Percentiles rank a stretch among this genome's conserved stretches.
These are phyloP conservation scores for Exophiala bonariae DNA, from an alignment of 2,329 filamentous ascomycete species.

Conservation along the genomic window DNA sequence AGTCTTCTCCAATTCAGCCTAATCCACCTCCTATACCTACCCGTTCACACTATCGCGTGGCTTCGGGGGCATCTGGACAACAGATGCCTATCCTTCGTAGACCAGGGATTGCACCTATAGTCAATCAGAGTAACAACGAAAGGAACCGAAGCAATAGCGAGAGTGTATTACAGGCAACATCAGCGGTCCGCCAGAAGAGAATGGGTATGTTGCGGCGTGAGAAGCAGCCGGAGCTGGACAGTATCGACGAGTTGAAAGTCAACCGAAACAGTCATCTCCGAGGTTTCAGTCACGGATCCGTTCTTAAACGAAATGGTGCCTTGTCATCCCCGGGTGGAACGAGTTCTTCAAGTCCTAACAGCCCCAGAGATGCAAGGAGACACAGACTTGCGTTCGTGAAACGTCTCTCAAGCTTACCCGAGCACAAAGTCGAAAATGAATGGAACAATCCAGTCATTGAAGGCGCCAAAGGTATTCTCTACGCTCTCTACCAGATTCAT, in stretches of 20 bases:
- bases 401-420: slow-evolving; percentile 58
- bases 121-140: slow-evolving; percentile 61
- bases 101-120: slow-evolving; percentile 68
- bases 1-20: slow-evolving; percentile 22
- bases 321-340: slow-evolving; percentile 30
- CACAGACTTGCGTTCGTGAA: slow-evolving; percentile 47
- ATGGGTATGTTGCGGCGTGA: slow-evolving; percentile 63
- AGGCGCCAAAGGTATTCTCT: slow-evolving; percentile 56
- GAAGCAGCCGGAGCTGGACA: slow-evolving; percentile 51
- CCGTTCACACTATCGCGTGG: slow-evolving; percentile 73
- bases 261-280: slow-evolving; percentile 57
- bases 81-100: slow-evolving; percentile 56
- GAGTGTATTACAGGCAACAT: slow-evolving; percentile 52
- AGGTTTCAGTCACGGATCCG: slow-evolving; percentile 59
- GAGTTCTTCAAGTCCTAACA: slow-evolving; percentile 46
- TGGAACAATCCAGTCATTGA: slow-evolving; percentile 54
- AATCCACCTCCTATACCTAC: slow-evolving; percentile 76
- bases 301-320: slow-evolving; percentile 40
- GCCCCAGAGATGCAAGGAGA: slow-evolving; percentile 42
- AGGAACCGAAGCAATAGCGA: slow-evolving; percentile 63
- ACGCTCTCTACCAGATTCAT: slow-evolving; percentile 54
- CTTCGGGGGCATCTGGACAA: slow-evolving; percentile 43
- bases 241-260: slow-evolving; percentile 52
- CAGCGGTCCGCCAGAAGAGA: slow-evolving; percentile 52
- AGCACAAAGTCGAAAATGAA: slow-evolving; percentile 52